Evolutionary conservation across 768 basidiomycete genomes (phyloP), one percentile per base, ranked within the genome.

Genomic region (Rhodosporidiobolus odoratus): DNA sequence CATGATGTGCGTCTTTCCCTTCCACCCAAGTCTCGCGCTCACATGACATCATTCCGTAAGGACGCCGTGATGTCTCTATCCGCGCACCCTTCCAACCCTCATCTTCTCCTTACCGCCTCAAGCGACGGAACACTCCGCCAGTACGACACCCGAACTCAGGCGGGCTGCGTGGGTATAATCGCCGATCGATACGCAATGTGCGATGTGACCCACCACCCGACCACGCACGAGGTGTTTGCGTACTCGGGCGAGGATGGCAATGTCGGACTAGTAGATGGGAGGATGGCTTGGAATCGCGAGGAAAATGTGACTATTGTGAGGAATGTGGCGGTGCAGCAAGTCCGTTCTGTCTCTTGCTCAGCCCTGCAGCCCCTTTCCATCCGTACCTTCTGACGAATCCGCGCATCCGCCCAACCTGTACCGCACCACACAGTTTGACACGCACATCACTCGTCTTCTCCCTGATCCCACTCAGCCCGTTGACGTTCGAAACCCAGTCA

Each of bases 21-120:
- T 19, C 27, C 21, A 25, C 21, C 34, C 30, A 23, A 6, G 30
- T 9, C 19, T 3, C n/a, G 17, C 40, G 19, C 15, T 9, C 32
- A 45, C 32, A 6, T 27, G 19, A 15, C 2, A 16, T 35, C 27
- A 3, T 12, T 5, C 50, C n/a, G n/a, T n/a, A n/a, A 63, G 62
- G 69, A 71, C 56, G 17, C 64, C 6, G 50, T 74, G 27, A 59
- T 58, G 34, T 40, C 53, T 1, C 50, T 74, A 12, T 43, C 63
- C 2, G 50, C 54, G 15, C 73, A 74, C 40, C 73, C 73, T 0
- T 9, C 56, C 0, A 68, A 71, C 41, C 73, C 73, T 0, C 2
- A 40, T n/a, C 62, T 74, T 35, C 68, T 74, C 50, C 30, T 74
- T 6, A 58, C 53, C 10, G 66, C 73, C 2, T 61, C 58, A n/a